Percentiles rank a stretch among this genome's conserved stretches.
phyloP scores from a whole-genome alignment of 345 rosid species.

The Psidium guajava region DNA sequence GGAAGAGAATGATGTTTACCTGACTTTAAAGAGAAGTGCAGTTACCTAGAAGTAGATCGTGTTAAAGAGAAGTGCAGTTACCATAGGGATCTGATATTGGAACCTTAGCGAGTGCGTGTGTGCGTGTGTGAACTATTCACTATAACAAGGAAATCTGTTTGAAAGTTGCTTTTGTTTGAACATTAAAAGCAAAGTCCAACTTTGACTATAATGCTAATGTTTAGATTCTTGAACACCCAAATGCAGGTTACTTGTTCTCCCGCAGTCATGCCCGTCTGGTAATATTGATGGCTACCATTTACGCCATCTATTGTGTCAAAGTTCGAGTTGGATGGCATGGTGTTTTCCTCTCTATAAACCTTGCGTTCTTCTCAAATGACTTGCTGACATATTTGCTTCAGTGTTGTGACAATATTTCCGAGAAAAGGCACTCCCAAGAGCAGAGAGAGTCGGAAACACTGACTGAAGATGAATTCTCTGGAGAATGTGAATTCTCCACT shows the following conservation, averaged over 20 bases:
- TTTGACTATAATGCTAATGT: not conserved
- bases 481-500: constrained; percentile 42
- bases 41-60: not conserved
- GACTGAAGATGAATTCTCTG: constrained; percentile 57
- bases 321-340: constrained; percentile 95
- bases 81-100: not conserved
- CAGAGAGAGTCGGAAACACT: constrained; percentile 49
- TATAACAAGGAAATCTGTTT: not conserved
- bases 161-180: not conserved
- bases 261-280: constrained; percentile 84
- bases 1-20: not conserved
- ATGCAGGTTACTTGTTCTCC: constrained; percentile 88
- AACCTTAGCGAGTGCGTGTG: not conserved
- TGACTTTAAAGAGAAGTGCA: not conserved
- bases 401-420: constrained; percentile 71
- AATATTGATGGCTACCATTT: constrained; percentile 57
- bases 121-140: not conserved
- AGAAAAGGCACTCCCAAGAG: constrained; percentile 45
- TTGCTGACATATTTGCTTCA: constrained; percentile 58
- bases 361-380: constrained; percentile 85
- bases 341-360: constrained; percentile 67
- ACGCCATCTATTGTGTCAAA: constrained; percentile 77
- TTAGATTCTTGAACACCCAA: constrained; percentile 5
- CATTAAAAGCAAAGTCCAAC: not conserved
- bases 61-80: not conserved